Evolutionary conservation across 1,284 basidiomycete genomes (phyloP).

Genomic region (Hortiboletus rubellus): DNA sequence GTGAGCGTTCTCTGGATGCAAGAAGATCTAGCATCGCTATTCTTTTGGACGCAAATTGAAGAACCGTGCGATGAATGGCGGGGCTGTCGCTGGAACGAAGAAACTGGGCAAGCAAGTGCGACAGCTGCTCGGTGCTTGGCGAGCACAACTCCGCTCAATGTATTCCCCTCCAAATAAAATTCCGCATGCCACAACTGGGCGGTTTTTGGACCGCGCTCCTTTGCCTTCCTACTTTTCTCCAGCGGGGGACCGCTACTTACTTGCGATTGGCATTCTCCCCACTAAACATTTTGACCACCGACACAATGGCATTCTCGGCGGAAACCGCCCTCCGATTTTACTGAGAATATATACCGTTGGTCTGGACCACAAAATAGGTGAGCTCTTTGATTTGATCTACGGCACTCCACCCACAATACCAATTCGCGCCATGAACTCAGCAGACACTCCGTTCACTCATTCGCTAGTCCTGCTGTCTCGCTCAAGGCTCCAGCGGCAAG

Average conservation of each 20-base stretch:
- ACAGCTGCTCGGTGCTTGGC: conserved; percentile 1
- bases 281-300: not conserved
- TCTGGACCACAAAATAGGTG: not conserved
- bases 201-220: no score
- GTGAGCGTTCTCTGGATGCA: conserved; percentile 6
- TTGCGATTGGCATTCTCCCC: not conserved
- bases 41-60: not conserved
- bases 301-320: not conserved
- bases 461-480: not conserved
- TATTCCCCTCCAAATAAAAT: conserved; percentile 12
- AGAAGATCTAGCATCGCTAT: not conserved
- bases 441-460: not conserved
- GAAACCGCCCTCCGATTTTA: not conserved
- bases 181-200: conserved; percentile 14
- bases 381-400: not conserved
- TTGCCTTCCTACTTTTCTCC: not conserved
- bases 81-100: not conserved
- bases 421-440: not conserved
- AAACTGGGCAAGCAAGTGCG: not conserved
- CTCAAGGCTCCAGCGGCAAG: not conserved
- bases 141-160: conserved; percentile 24
- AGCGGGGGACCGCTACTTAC: not conserved
- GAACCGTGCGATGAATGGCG: conserved; percentile 2
- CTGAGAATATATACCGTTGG: not conserved
- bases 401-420: not conserved